Evolutionary conservation across 2,329 filamentous ascomycete genomes (phyloP).

Genomic region (Tolypocladium amazonense): DNA sequence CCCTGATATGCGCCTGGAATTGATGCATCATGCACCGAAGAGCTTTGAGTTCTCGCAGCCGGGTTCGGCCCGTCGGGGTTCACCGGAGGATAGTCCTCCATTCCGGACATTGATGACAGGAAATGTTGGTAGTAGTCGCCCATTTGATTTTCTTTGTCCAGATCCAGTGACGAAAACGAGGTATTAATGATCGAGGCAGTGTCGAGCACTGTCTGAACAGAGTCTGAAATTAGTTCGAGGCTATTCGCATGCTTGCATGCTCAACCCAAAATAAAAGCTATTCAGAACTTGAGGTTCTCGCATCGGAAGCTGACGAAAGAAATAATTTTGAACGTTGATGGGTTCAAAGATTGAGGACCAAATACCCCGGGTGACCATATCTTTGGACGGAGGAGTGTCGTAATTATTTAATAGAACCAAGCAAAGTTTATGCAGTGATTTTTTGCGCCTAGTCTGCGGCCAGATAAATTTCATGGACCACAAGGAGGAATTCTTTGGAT

Average conservation of each 20-base stretch:
- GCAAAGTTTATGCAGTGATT: neutral
- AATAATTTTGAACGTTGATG: neutral
- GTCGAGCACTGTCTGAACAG: neutral
- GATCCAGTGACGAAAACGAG: neutral
- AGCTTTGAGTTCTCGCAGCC: constrained; percentile 20
- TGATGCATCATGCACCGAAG: constrained; percentile 18
- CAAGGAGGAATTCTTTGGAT: neutral
- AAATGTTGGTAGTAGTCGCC: constrained; percentile 47
- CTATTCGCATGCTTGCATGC: neutral
- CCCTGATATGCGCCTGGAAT: constrained; percentile 33
- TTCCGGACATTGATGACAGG: constrained; percentile 39
- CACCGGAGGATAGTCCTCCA: constrained; percentile 24
- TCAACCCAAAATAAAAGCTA: neutral
- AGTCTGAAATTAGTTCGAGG: neutral
- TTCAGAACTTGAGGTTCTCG: neutral
- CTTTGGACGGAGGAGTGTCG: neutral
- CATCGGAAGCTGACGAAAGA: neutral
- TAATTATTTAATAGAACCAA: neutral
- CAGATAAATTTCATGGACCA: neutral
- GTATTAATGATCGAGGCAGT: neutral
- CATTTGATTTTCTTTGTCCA: constrained; percentile 23
- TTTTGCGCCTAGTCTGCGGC: too few relatives aligned
- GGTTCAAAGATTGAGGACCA: neutral
- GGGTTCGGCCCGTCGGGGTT: constrained; percentile 29
- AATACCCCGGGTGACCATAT: neutral